These are phyloP conservation scores for Globisporangium nunn DNA, from an alignment of 352 stramenopile genomes.

Conservation along the genomic window DNA sequence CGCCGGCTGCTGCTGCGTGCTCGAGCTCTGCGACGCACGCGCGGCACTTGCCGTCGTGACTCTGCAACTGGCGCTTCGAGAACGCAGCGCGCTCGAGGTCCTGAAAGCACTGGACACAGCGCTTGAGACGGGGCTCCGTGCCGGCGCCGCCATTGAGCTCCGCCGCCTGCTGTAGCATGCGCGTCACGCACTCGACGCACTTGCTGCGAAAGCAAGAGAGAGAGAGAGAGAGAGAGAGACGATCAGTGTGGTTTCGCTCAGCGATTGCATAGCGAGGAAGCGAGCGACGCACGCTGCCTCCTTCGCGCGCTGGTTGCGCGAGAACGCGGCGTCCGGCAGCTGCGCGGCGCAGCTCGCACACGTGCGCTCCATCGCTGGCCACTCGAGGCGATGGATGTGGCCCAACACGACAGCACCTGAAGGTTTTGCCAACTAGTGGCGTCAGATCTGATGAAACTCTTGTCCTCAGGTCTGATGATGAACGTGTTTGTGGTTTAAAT, in stretches of 20 bases:
- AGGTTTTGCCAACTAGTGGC: too few species aligned
- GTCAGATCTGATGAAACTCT: too few species aligned
- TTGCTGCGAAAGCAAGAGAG: conserved; percentile 25
- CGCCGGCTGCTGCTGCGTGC: conserved; percentile 14
- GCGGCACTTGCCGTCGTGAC: conserved; percentile 59
- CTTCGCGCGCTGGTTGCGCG: conserved; percentile 44
- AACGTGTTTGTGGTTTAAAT: too few species aligned
- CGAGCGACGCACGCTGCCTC: conserved; percentile 29
- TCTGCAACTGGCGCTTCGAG: conserved; percentile 65
- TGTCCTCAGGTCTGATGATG: too few species aligned
- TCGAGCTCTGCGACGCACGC: conserved; percentile 47
- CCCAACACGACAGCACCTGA: too few species aligned
- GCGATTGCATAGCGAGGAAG: not conserved
- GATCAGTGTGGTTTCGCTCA: too few species aligned
- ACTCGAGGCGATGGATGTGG: too few species aligned
- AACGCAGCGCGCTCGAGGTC: conserved; percentile 47
- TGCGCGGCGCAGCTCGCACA: conserved; percentile 19
- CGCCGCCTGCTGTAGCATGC: conserved; percentile 14
- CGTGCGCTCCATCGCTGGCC: not conserved
- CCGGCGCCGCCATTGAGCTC: conserved; percentile 11
- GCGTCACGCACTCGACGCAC: conserved; percentile 45
- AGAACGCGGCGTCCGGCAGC: conserved; percentile 23
- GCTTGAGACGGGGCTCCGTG: conserved; percentile 32
- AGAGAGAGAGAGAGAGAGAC: not conserved
- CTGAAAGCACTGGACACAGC: conserved; percentile 73